These are phyloP conservation scores for Eragrostis nindensis DNA, from an alignment of 176 grass and related monocot genomes.

Conservation along the genomic window DNA sequence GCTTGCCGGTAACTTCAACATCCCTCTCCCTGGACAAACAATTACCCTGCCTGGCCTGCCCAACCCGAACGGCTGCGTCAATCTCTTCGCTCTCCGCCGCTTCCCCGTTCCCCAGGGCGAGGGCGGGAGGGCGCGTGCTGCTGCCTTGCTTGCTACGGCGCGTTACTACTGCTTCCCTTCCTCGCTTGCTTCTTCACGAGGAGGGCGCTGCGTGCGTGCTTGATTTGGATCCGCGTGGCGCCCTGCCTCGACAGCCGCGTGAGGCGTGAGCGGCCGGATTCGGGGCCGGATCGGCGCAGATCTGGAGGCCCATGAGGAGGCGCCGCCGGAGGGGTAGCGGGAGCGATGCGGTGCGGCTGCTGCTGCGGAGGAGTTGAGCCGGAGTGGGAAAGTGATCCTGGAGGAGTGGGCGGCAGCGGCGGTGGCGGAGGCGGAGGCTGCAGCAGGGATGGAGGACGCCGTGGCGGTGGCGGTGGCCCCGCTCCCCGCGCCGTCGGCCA, in stretches of 20 bases:
- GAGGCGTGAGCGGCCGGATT: not conserved
- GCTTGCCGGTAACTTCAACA: not conserved
- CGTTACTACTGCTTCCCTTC: not conserved
- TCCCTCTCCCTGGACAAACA: not conserved
- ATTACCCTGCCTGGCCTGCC: not conserved
- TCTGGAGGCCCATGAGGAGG: constrained; percentile 54
- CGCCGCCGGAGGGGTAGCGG: constrained; percentile 25
- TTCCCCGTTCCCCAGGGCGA: not conserved
- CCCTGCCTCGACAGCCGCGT: not conserved
- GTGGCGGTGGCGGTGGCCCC: constrained; percentile 43
- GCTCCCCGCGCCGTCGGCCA: constrained; percentile 32
- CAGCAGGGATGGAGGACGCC: constrained; percentile 58
- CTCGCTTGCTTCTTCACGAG: not conserved
- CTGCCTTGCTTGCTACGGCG: constrained; percentile 6
- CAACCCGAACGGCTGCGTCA: not conserved
- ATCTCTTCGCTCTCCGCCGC: not conserved
- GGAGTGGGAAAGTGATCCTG: constrained; percentile 31
- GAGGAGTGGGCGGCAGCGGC: not conserved
- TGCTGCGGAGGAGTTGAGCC: not conserved
- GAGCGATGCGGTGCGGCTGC: constrained; percentile 32
- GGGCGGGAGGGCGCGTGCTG: not conserved
- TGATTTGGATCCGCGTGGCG: constrained; percentile 34
- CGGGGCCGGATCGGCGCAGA: constrained; percentile 38
- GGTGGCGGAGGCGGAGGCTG: not conserved
- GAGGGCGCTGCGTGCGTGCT: not conserved